Evolutionary conservation across 2,329 filamentous ascomycete species (phyloP).

Genomic region (Albophoma yamanashiensis): DNA sequence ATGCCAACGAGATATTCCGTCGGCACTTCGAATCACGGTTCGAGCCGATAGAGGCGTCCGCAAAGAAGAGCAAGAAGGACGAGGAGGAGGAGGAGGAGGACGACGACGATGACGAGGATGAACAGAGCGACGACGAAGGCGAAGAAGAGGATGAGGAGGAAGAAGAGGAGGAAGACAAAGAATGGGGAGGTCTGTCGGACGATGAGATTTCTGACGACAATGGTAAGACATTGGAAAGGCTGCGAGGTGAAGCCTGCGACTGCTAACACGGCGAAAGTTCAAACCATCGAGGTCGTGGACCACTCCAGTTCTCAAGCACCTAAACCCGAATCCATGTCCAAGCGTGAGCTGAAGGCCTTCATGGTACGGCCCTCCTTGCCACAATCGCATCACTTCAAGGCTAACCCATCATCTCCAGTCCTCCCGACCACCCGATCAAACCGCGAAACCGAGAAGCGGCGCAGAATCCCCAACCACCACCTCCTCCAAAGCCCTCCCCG

Average conservation of each 20-base stretch:
- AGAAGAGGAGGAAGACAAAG: constrained; percentile 10
- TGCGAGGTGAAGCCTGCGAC: not conserved
- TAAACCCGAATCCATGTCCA: constrained; percentile 39
- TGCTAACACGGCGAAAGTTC: constrained; percentile 1
- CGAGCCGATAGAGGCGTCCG: constrained; percentile 49
- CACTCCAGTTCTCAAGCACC: constrained; percentile 34
- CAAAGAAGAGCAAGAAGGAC: constrained; percentile 1
- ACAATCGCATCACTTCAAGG: not conserved
- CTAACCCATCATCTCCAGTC: constrained; percentile 21
- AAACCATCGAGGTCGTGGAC: constrained; percentile 49
- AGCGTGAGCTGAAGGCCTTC: constrained; percentile 66
- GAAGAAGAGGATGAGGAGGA: constrained; percentile 22
- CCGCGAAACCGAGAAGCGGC: constrained; percentile 9
- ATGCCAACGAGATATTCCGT: constrained; percentile 65
- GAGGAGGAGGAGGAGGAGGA: constrained; percentile 24
- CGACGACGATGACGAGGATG: constrained; percentile 7
- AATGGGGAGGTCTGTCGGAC: constrained; percentile 18
- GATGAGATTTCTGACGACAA: constrained; percentile 14
- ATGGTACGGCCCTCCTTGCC: constrained; percentile 40
- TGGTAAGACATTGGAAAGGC: constrained; percentile 5
- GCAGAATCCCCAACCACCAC: constrained; percentile 12
- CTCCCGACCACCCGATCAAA: constrained; percentile 35
- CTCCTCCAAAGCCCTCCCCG: constrained; percentile 27
- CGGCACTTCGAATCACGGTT: constrained; percentile 85
- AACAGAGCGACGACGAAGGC: constrained; percentile 17